Conservation (phyloP, 2,329 filamentous ascomycete species). For the Coniella vitis region DNA sequence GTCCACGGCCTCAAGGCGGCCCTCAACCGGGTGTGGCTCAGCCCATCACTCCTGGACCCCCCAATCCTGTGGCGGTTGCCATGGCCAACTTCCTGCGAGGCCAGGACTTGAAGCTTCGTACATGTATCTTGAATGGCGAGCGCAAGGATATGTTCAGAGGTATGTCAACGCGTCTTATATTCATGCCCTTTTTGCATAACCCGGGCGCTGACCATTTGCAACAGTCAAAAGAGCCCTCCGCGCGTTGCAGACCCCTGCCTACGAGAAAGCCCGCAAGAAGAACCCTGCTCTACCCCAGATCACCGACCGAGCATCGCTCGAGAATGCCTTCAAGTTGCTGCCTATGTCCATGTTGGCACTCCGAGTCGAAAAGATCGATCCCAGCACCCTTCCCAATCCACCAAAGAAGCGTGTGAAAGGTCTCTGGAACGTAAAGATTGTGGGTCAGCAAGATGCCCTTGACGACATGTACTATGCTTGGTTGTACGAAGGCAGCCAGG, state of each 20-base stretch:
- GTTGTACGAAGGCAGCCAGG: conserved; percentile 90
- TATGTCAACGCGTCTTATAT: conserved; percentile 30
- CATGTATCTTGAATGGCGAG: conserved; percentile 90
- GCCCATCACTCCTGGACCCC: conserved; percentile 69
- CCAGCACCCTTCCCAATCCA: conserved; percentile 61
- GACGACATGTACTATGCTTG: conserved; percentile 94
- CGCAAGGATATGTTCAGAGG: conserved; percentile 98
- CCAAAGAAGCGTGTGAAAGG: conserved; percentile 89
- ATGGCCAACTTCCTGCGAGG: conserved; percentile 80
- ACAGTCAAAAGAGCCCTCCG: conserved; percentile 93
- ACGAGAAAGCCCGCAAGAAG: conserved; percentile 83
- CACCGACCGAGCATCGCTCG: conserved; percentile 74
- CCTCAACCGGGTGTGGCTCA: conserved; percentile 48
- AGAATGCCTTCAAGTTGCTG: conserved; percentile 91
- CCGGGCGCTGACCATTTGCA: conserved; percentile 15
- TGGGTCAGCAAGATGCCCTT: conserved; percentile 84
- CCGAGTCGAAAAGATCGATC: conserved; percentile 76
- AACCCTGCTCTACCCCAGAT: conserved; percentile 84
- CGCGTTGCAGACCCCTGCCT: conserved; percentile 80
- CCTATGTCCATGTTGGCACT: conserved; percentile 91
- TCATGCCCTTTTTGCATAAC: neutral
- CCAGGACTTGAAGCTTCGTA: conserved; percentile 82
- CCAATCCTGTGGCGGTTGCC: conserved; percentile 81
- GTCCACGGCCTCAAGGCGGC: conserved; percentile 26
- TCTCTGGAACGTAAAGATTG: conserved; percentile 90